A percentile compares a stretch with the other conserved stretches of the same genome.
Evolutionary conservation across 2,329 filamentous ascomycete genomes (phyloP).

Genomic region (Mycogone perniciosa): DNA sequence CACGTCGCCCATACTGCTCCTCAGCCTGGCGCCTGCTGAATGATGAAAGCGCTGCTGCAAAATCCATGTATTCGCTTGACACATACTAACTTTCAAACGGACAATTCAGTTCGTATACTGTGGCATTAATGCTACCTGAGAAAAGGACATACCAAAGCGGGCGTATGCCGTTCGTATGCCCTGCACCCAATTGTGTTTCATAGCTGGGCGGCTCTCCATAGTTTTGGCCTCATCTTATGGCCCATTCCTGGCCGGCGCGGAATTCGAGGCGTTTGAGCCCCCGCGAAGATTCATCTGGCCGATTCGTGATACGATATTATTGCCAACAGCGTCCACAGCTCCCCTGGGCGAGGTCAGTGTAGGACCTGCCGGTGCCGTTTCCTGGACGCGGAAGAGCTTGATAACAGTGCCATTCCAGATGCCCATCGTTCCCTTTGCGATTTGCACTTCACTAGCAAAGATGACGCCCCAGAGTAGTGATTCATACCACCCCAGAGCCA

Average conservation of each 20-base stretch:
- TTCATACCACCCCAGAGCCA: slow-evolving; percentile 93
- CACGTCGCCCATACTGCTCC: too few relatives aligned
- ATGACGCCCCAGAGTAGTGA: slow-evolving; percentile 90
- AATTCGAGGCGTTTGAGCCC: slow-evolving; percentile 21
- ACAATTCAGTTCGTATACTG: too few relatives aligned
- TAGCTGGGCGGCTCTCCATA: background rate
- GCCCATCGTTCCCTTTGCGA: slow-evolving; percentile 78
- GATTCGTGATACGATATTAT: slow-evolving; percentile 80
- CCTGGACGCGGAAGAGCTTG: slow-evolving; percentile 83
- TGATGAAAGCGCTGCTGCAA: too few relatives aligned
- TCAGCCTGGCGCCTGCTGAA: too few relatives aligned
- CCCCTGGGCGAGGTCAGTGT: slow-evolving; percentile 79
- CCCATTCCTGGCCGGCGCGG: slow-evolving; percentile 12
- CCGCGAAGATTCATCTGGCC: slow-evolving; percentile 70
- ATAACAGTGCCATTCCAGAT: slow-evolving; percentile 91
- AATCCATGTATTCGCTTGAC: too few relatives aligned
- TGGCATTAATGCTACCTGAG: background rate
- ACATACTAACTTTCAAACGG: too few relatives aligned
- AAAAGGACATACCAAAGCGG: background rate
- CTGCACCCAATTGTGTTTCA: background rate
- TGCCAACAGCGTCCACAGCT: slow-evolving; percentile 88
- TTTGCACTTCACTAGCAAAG: slow-evolving; percentile 83
- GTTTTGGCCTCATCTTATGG: slow-evolving; percentile 1
- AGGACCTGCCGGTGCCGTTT: slow-evolving; percentile 72
- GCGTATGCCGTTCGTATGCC: background rate